A percentile compares a stretch with the other conserved stretches of the same genome.
These are phyloP conservation scores for Phenoliferia sp. DNA, from an alignment of 1,284 basidiomycete genomes.

Conservation along the genomic window DNA sequence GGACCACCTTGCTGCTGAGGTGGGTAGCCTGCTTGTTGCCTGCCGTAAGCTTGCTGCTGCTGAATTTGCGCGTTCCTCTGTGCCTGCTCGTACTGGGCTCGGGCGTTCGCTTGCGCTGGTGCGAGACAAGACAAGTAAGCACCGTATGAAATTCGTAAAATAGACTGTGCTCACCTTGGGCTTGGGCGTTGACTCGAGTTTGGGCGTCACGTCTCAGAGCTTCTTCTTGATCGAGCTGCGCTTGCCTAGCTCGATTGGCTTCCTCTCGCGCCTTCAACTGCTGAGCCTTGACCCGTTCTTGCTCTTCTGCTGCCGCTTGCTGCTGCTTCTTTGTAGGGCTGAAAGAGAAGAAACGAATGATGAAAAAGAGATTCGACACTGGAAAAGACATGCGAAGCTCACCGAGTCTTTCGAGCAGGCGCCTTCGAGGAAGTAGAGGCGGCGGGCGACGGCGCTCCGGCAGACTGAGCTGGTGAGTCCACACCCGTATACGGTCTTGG, in stretches of 20 bases:
- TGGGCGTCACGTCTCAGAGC: background rate
- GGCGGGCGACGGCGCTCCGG: conserved; percentile 2
- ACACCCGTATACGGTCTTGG: background rate
- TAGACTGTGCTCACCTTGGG: background rate
- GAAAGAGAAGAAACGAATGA: background rate
- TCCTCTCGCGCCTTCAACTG: background rate
- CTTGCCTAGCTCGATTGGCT: background rate
- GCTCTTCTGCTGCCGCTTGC: background rate
- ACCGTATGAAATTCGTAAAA: background rate
- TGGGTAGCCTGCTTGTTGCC: background rate
- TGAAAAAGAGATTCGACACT: background rate
- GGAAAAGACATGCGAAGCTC: background rate
- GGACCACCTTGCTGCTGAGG: background rate
- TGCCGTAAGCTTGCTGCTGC: background rate
- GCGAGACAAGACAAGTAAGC: background rate
- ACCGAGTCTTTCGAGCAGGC: background rate
- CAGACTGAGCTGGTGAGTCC: conserved; percentile 4
- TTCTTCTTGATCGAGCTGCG: background rate
- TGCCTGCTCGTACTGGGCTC: background rate
- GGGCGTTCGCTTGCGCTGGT: background rate
- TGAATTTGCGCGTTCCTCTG: background rate
- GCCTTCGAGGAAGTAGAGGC: background rate
- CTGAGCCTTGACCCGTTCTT: background rate
- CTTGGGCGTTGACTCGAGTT: background rate
- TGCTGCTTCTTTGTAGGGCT: background rate